Evolutionary conservation across 495 filamentous ascomycete genomes (phyloP), one percentile per base, ranked within the genome.

Genomic region (Glonium stellatum): DNA sequence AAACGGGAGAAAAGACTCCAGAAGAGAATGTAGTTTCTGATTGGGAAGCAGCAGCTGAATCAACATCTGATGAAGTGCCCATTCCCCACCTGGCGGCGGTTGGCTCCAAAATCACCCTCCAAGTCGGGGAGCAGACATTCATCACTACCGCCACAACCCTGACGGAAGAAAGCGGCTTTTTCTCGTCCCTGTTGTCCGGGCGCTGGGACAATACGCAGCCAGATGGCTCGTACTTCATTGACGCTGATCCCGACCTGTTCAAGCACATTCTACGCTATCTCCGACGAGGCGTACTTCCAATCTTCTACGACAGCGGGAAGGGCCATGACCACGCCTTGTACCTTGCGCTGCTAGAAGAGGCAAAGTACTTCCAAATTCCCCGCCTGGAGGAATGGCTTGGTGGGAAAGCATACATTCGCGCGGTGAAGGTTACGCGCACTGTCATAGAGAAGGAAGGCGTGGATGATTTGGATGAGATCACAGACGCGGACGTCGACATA

Each of bases 221-320:
- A 23, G 54, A 77, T 42, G 71, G 71, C 0, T 66, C 72, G 1
- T 73, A 75, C 51, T 78, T 78, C 65, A 47, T 80, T 48, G 77
- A 80, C 54, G 65, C 70, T 0, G 74, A 80, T 58, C 64, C 70
- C 11, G 51, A 62, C 0, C 44, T 74, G 4, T 80, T 80, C 61
- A 63, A 68, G 37, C 67, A 79, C 55, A 66, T 80, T 55, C 63
- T 80, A 4, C 65, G 63, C 0, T 78, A 72, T 61, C 64, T 78
- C 1, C 73, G 77, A 0, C 71, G 65, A 19, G 67, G 68, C 2
- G 64, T 67, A 2, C 65, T 71, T 18, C 77, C 77, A 0, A 0
- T 78, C 0, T 75, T 77, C 59, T 79, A 74, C 57, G 66, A 73
- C 57, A 49, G 52, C 19, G 27, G 34, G 23, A 70, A 61, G 13